These are phyloP conservation scores for Nicotiana noctiflora DNA, from an alignment of 257 asterid species.

Conservation along the genomic window DNA sequence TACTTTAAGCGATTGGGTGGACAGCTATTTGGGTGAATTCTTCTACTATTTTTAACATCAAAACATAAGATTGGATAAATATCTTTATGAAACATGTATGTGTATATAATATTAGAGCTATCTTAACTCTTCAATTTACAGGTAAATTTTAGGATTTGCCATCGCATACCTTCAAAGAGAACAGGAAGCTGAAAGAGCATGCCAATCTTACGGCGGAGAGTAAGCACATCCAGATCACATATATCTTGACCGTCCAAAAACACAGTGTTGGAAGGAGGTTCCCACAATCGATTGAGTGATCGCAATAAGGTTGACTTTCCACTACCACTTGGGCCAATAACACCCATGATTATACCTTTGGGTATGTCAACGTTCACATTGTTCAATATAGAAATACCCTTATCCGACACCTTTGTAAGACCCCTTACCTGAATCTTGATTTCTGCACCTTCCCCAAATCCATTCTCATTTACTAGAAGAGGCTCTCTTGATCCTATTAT, in stretches of 20 bases:
- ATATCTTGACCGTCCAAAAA: conserved; percentile 59
- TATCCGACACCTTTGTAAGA: conserved; percentile 37
- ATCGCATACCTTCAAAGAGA: conserved; percentile 50
- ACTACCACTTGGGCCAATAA: conserved; percentile 82
- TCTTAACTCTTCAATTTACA: not conserved
- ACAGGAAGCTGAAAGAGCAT: conserved; percentile 80
- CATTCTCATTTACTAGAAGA: conserved; percentile 26
- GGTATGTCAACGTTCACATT: conserved; percentile 53
- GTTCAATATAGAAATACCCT: conserved; percentile 40
- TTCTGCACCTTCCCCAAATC: not conserved
- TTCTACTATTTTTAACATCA: too few species aligned
- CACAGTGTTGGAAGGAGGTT: conserved; percentile 53
- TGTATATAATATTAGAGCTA: not conserved
- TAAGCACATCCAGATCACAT: conserved; percentile 51
- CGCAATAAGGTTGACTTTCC: conserved; percentile 72
- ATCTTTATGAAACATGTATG: not conserved
- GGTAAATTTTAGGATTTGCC: not conserved
- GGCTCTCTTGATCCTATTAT: conserved; percentile 25
- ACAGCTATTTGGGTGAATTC: too few species aligned
- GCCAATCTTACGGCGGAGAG: conserved; percentile 63
- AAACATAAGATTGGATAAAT: too few species aligned
- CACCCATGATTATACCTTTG: conserved; percentile 61
- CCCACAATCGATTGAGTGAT: conserved; percentile 73
- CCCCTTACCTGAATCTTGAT: conserved; percentile 52
- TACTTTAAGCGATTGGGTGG: too few species aligned